Base-by-base conservation (phyloP, 495 filamentous ascomycete species). In the Aspergillus bridgeri region DNA sequence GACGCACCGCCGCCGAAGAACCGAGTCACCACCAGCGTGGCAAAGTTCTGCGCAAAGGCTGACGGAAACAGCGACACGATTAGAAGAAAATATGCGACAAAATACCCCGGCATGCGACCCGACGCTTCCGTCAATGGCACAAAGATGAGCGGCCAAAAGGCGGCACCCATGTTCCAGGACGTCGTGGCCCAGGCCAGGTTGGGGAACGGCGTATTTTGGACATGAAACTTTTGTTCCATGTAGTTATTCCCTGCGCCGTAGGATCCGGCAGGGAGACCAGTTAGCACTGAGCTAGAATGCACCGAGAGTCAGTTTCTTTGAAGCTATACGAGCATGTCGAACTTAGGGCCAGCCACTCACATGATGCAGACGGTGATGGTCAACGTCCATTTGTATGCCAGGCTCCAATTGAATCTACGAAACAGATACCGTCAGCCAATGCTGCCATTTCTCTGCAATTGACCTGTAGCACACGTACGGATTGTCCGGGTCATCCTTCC, bases 81-180 rank as follows among this genome's bases (percentile, higher is more conserved):
- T 17, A 83, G 72, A 49, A 79, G 63, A 11, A 75, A 51, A 62
- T 83, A 85, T 5, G 72, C 67, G 15, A 78, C 65, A 20, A 83
- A 67, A 59, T 81, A 81, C 5, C 77, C 79, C 3, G 70, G 68
- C 66, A 79, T 74, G 6, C 79, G 70, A 19, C 82, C 81, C 19
- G 71, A 73, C 15, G 77, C 69, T 57, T 85, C 82, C 44, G 81
- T 80, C 6, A 84, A 50, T 0, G 82, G 82, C 6, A 85, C 69
- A 25, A 77, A 73, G 38, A 82, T 62, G 15, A 83, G 56, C 2
- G 82, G 79, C 59, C 75, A 77, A 20, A 83, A 64, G 24, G 80
- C 81, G 3, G 78, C 81, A 13, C 82, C 81, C 56, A 80, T 69
- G 47, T 73, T 79, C 82, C 81, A 85, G 6, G 74, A 74, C 0